Conservation (phyloP, 495 filamentous ascomycete genomes). For the Lasiosphaeria ovina region DNA sequence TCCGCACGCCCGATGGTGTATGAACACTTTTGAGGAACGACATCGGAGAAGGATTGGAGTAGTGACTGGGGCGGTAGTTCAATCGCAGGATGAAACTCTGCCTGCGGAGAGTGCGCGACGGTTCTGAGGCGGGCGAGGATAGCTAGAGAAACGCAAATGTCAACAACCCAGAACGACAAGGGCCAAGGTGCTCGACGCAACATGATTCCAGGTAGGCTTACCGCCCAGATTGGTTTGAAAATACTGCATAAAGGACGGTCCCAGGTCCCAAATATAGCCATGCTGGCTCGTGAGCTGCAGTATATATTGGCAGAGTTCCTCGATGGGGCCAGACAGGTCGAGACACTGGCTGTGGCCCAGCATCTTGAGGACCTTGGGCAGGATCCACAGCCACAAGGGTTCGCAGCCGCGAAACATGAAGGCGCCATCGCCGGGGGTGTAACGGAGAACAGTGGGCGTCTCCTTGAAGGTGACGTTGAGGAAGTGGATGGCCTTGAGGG, state of each 20-base stretch:
- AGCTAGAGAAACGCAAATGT: constrained; percentile 12
- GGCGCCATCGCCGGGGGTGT: constrained; percentile 32
- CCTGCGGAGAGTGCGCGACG: neutral
- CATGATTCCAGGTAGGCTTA: constrained; percentile 24
- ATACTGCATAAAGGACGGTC: constrained; percentile 41
- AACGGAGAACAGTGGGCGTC: constrained; percentile 68
- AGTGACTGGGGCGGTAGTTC: constrained; percentile 25
- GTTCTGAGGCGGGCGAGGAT: constrained; percentile 21
- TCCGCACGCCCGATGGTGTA: constrained; percentile 20
- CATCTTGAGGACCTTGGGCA: constrained; percentile 60
- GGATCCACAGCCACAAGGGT: constrained; percentile 78
- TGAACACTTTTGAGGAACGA: constrained; percentile 15
- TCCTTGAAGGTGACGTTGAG: constrained; percentile 70
- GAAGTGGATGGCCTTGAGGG: constrained; percentile 61
- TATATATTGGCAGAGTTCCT: constrained; percentile 48
- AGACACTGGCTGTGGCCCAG: constrained; percentile 47
- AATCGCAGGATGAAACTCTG: constrained; percentile 10
- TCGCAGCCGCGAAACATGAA: constrained; percentile 52
- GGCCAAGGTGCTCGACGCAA: neutral
- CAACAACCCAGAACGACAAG: neutral
- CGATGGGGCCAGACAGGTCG: constrained; percentile 45
- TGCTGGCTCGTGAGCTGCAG: constrained; percentile 37
- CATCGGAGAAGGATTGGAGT: constrained; percentile 15
- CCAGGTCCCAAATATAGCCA: constrained; percentile 45
- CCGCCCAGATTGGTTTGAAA: constrained; percentile 41